Conservation (phyloP, 139 green algal genomes). For the Coelastrella sp. region DNA sequence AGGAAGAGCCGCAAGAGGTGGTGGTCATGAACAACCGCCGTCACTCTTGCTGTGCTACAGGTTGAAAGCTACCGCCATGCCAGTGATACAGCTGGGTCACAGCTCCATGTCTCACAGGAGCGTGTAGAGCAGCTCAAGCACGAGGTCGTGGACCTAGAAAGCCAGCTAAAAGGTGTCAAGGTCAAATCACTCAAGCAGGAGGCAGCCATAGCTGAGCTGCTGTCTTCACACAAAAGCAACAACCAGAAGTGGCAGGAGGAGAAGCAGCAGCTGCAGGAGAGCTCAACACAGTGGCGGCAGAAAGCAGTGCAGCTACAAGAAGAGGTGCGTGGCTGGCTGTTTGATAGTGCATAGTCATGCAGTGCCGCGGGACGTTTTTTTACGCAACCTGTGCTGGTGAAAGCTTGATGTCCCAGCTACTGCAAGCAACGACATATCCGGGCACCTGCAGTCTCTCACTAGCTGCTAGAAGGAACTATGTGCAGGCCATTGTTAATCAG, state of each 20-base stretch:
- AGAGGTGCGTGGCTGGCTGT: background rate
- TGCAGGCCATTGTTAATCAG: no score
- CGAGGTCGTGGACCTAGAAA: background rate
- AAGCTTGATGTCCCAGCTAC: no score
- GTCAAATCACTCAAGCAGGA: background rate
- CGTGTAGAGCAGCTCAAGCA: constrained; percentile 22
- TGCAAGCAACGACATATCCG: no score
- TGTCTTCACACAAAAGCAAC: background rate
- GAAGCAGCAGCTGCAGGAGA: constrained; percentile 18
- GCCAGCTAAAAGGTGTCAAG: constrained; percentile 13
- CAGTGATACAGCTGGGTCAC: background rate
- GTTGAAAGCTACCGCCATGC: constrained; percentile 11
- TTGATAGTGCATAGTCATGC: no score
- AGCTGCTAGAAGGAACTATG: no score
- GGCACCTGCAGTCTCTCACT: no score
- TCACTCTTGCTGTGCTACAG: background rate
- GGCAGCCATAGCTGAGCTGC: constrained; percentile 2
- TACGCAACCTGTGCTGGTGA: no score
- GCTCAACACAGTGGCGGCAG: background rate
- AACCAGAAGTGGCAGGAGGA: background rate
- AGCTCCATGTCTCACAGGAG: background rate
- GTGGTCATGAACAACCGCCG: no score
- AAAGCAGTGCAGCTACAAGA: constrained; percentile 33
- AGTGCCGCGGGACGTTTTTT: no score
- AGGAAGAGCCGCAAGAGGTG: no score